Base-by-base conservation (phyloP, 129 eudicot species). In the Smallanthus sonchifolius region DNA sequence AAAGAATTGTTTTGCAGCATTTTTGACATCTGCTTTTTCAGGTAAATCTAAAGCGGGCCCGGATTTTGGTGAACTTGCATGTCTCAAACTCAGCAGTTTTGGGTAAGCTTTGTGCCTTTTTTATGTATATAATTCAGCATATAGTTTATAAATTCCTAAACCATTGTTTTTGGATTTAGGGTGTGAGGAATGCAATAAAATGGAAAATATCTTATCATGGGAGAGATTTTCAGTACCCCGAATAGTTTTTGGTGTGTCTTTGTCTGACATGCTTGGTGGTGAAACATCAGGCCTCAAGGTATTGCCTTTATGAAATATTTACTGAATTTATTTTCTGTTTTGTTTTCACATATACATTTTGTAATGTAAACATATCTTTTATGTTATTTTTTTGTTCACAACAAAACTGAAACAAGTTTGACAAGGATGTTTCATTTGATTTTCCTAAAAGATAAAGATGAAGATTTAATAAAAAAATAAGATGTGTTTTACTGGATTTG, bases 41-140 rank as follows among this genome's bases (percentile, higher is more conserved):
- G 99, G 87, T 95, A 70, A 95, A 95, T 83, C 86, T 95, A n/a
- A 95, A 95, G 86, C 99, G 99, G 44, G 99, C 99, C 69, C 96
- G 99, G 32, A 91, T 95, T 52, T 75, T 95, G 83, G 94, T 85
- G 28, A 82, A 85, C 80, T 73, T 88, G 40, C 89, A 95, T 83
- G 84, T 95, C 70, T 80, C 78, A 8, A 67, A 75, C 86, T 78
- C 86, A 20, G 48, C 54, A 48, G 86, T 88, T 80, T 84, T 86
- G 65, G 97, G 99, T 87, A 88, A 39, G 77, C 75, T 64, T 66
- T 71, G 56, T 73, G 64, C 32, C 39, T 65, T 71, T 65, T 71
- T 64, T n/a, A 57, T 10, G 36, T 49, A 20, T 36, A 51, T 16
- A 24, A 43, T 69, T 68, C 14, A n/a, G 68, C 30, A 72, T 56